Conservation (phyloP, 441 rosid species). For the Populus hybrid region DNA sequence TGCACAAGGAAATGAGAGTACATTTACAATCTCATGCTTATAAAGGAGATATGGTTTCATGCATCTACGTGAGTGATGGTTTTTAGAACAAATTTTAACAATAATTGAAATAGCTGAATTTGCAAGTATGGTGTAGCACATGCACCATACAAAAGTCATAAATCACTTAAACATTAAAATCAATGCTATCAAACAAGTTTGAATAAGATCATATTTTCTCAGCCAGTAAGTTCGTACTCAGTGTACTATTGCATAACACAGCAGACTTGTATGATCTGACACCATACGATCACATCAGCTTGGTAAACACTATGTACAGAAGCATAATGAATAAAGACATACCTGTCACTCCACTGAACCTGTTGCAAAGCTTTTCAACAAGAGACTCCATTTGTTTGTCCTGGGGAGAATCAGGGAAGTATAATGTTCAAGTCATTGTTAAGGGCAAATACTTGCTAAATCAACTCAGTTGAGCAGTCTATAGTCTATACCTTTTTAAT, state of each 20-base stretch:
- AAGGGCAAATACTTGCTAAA: slow-evolving; percentile 18
- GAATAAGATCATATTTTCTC: neutral
- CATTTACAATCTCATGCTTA: neutral
- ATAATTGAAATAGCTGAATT: neutral
- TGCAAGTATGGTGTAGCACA: neutral
- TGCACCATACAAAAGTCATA: neutral
- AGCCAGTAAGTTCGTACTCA: neutral
- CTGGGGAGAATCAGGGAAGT: slow-evolving; percentile 37
- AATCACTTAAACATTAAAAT: neutral
- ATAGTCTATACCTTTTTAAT: slow-evolving; percentile 91
- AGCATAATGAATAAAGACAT: neutral
- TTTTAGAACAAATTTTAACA: neutral
- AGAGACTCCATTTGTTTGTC: slow-evolving; percentile 99
- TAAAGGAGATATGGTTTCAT: neutral
- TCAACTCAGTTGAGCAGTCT: slow-evolving; percentile 13
- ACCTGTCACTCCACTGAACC: slow-evolving; percentile 96
- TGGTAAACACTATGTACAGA: neutral
- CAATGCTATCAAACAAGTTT: neutral
- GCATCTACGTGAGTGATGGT: neutral
- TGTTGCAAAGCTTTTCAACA: slow-evolving; percentile 97
- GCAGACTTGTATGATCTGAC: neutral
- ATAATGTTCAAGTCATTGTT: neutral
- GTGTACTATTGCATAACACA: neutral
- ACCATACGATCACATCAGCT: slow-evolving; percentile 7
- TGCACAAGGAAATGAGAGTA: neutral